Evolutionary conservation across 1,284 basidiomycete genomes (phyloP).

Genomic region (Sphaerobolus stellatus): DNA sequence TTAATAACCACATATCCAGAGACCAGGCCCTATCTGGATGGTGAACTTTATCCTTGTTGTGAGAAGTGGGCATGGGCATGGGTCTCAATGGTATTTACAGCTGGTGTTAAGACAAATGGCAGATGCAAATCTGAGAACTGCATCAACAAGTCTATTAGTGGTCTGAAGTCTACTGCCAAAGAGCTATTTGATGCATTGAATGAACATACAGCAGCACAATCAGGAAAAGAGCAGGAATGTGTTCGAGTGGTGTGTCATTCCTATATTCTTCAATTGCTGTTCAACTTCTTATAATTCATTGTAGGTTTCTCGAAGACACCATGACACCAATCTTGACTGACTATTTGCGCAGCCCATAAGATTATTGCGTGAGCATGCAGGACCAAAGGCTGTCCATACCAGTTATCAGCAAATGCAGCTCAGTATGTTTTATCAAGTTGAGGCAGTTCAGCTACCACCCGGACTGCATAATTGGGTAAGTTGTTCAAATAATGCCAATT

Average conservation of each 20-base stretch:
- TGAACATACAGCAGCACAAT: conserved; percentile 3
- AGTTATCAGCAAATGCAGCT: not conserved
- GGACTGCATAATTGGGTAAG: not conserved
- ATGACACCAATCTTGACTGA: conserved; percentile 6
- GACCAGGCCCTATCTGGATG: conserved; percentile 3
- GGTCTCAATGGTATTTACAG: conserved; percentile 10
- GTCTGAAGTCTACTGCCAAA: conserved; percentile 1
- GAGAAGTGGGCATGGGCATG: conserved; percentile 12
- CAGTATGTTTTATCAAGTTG: conserved; percentile 5
- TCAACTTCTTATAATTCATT: not conserved
- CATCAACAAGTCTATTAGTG: conserved; percentile 5
- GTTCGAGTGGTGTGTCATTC: conserved; percentile 6
- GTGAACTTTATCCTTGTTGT: conserved; percentile 1
- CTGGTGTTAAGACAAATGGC: conserved; percentile 9
- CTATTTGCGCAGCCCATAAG: not conserved
- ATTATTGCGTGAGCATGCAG: not conserved
- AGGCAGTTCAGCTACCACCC: no score
- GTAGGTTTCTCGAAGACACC: not conserved
- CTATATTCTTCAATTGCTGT: not conserved
- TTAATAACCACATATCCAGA: conserved; percentile 1
- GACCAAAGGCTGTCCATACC: not conserved
- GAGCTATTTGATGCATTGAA: conserved; percentile 8
- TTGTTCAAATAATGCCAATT: no score
- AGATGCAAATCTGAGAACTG: conserved; percentile 11
- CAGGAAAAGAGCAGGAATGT: not conserved